Evolutionary conservation across 2,329 filamentous ascomycete genomes (phyloP).

Genomic region (Tolypocladium ovalisporum): DNA sequence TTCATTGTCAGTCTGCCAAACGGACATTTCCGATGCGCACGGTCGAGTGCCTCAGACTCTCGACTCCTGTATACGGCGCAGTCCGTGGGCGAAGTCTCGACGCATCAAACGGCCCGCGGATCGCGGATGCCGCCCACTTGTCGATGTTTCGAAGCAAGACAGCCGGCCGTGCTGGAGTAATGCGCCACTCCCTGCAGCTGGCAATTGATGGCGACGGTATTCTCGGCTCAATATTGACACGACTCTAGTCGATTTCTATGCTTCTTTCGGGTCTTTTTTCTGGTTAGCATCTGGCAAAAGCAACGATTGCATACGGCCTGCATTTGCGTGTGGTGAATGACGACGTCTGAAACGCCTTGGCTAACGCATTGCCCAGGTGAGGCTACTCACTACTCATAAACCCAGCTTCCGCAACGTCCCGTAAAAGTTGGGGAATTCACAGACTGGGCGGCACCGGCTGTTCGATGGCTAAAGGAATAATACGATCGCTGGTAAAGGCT

Average conservation of each 20-base stretch:
- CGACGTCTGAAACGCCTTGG: neutral
- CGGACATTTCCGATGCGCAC: constrained; percentile 31
- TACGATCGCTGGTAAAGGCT: neutral
- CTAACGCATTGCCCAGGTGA: neutral
- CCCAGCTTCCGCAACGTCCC: neutral
- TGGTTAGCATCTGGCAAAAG: constrained; percentile 2
- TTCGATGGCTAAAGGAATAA: neutral
- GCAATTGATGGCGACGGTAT: constrained; percentile 2
- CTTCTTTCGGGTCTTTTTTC: neutral
- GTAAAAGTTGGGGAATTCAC: neutral
- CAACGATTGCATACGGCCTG: neutral
- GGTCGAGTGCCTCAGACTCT: neutral
- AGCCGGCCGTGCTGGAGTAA: neutral
- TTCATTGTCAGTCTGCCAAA: constrained; percentile 55
- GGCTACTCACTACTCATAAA: neutral
- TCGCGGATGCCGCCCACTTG: neutral
- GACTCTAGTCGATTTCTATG: neutral
- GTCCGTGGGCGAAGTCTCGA: neutral
- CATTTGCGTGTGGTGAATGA: neutral
- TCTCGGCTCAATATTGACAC: constrained; percentile 1
- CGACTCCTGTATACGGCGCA: neutral
- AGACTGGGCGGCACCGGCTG: neutral
- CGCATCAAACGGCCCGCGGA: neutral
- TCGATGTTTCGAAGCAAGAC: constrained; percentile 4
- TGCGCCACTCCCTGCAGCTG: constrained; percentile 8